A percentile compares a stretch with the other conserved stretches of the same genome.
Conservation (phyloP, 208 protist genomes). For the Acanthamoeba healyi region DNA sequence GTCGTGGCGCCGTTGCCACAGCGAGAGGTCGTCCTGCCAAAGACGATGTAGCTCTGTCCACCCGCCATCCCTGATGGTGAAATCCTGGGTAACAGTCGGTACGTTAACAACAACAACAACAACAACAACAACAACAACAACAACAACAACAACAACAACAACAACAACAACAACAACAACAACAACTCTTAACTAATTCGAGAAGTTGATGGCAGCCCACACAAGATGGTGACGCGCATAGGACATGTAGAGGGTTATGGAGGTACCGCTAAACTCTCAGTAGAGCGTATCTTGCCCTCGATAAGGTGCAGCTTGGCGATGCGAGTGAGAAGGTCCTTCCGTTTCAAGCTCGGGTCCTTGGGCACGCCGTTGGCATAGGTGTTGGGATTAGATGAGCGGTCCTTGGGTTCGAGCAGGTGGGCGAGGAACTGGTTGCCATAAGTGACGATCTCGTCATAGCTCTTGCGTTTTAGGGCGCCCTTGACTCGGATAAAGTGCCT, state of each 20-base stretch:
- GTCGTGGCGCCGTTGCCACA: slow-evolving; percentile 32
- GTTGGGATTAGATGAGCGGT: neutral
- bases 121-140: too few relatives aligned
- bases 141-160: too few relatives aligned
- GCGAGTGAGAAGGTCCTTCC: slow-evolving; percentile 47
- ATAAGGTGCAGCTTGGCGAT: slow-evolving; percentile 70
- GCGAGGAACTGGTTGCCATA: slow-evolving; percentile 62
- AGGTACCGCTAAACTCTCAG: neutral
- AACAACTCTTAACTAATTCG: too few relatives aligned
- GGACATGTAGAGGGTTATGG: neutral
- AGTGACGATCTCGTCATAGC: slow-evolving; percentile 52
- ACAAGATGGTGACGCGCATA: too few relatives aligned
- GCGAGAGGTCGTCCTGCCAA: slow-evolving; percentile 3
- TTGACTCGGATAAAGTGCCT: neutral
- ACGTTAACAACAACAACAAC: too few relatives aligned
- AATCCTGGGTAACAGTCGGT: neutral
- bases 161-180: too few relatives aligned
- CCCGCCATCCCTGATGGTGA: slow-evolving; percentile 55
- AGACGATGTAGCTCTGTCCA: slow-evolving; percentile 45
- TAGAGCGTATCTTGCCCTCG: slow-evolving; percentile 27
- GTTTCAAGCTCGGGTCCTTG: neutral
- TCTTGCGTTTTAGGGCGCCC: slow-evolving; percentile 5
- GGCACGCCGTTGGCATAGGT: slow-evolving; percentile 70
- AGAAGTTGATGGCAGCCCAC: too few relatives aligned
- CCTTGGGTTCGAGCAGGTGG: slow-evolving; percentile 61